Percentiles rank a stretch among this genome's conserved stretches.
Conservation (phyloP, 1,139 yeast genomes). For the Saccharomyces pastorianus region DNA sequence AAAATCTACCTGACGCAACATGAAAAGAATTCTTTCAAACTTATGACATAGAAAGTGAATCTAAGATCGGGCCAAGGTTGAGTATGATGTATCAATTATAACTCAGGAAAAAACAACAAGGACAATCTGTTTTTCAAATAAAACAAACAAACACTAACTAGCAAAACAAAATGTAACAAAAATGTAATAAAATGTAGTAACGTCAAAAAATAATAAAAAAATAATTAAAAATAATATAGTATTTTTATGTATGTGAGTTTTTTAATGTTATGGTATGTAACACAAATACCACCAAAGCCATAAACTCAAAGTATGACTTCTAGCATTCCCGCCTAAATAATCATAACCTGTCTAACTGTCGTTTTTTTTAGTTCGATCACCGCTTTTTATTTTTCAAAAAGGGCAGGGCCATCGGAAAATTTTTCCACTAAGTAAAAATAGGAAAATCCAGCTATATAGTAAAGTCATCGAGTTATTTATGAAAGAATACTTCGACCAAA, state of each 20-base stretch:
- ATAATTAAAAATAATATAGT: neutral
- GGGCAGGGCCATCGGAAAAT: neutral
- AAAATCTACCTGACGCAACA: neutral
- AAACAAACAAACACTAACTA: neutral
- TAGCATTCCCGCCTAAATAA: neutral
- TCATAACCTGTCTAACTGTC: no score
- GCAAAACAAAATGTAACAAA: neutral
- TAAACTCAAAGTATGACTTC: neutral
- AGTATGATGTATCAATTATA: neutral
- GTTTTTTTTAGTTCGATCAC: no score
- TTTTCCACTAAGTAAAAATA: neutral
- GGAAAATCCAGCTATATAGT: neutral
- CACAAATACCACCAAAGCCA: neutral
- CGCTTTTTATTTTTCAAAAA: neutral
- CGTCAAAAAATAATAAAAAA: neutral
- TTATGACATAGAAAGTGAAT: neutral
- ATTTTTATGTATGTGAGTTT: neutral
- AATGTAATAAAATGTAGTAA: no score
- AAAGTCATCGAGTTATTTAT: neutral
- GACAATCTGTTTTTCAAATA: neutral
- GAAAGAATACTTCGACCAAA: neutral
- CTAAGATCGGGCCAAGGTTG: neutral
- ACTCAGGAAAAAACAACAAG: neutral
- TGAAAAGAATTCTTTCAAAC: neutral
- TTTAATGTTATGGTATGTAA: neutral